Evolutionary conservation across 2,329 filamentous ascomycete genomes (phyloP).

Genomic region (Lomentospora prolificans): DNA sequence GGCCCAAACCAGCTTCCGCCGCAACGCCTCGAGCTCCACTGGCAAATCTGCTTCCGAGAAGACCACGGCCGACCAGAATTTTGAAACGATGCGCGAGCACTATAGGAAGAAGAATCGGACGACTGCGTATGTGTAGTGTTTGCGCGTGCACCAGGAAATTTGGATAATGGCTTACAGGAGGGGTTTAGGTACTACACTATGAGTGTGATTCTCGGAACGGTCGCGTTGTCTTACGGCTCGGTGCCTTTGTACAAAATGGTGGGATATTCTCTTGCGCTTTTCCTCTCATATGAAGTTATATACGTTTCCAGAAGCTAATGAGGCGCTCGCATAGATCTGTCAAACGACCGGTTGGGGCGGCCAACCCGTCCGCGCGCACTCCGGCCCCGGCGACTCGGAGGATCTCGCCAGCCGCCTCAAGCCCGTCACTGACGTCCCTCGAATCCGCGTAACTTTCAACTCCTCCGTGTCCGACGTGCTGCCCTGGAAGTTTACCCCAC

Average conservation of each 20-base stretch:
- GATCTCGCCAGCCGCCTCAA: constrained; percentile 69
- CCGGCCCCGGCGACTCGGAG: constrained; percentile 34
- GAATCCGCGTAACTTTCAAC: constrained; percentile 92
- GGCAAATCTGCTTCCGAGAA: constrained; percentile 16
- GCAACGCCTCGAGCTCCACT: not conserved
- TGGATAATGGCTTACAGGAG: constrained; percentile 13
- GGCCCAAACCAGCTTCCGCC: constrained; percentile 8
- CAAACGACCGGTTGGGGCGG: constrained; percentile 86
- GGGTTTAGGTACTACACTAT: constrained; percentile 57
- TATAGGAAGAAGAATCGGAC: constrained; percentile 61
- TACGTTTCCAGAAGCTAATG: too few species aligned
- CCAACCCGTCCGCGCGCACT: constrained; percentile 76
- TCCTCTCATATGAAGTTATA: too few species aligned
- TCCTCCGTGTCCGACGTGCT: constrained; percentile 90
- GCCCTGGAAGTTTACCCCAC: constrained; percentile 94
- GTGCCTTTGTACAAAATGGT: constrained; percentile 86
- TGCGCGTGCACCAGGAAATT: not conserved
- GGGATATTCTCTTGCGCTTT: constrained; percentile 12
- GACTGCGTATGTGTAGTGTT: constrained; percentile 27
- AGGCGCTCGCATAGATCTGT: constrained; percentile 54
- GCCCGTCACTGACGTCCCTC: constrained; percentile 70
- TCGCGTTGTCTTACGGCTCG: constrained; percentile 72
- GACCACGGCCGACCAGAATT: constrained; percentile 25
- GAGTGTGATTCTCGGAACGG: constrained; percentile 68
- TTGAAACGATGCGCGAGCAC: constrained; percentile 54